These are phyloP conservation scores for Hyaloscypha finlandica DNA, from an alignment of 495 filamentous ascomycete genomes.

Conservation along the genomic window DNA sequence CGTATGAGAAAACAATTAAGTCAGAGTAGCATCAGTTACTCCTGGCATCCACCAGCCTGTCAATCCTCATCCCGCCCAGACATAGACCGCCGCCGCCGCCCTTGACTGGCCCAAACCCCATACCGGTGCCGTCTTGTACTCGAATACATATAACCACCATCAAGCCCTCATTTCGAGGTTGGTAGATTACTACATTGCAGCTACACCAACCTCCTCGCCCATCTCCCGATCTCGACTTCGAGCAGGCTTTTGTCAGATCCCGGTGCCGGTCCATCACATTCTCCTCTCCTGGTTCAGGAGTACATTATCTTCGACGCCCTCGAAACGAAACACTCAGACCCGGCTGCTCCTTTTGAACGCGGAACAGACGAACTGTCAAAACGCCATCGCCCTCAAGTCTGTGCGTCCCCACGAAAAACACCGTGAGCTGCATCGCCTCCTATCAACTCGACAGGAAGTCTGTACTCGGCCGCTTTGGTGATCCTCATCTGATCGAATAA, in stretches of 20 bases:
- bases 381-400: slow-evolving; percentile 6
- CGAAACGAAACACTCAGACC: slow-evolving; percentile 32
- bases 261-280: slow-evolving; percentile 6
- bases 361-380: slow-evolving; percentile 7
- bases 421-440: not conserved
- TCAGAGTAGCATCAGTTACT: not conserved
- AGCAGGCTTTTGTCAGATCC: slow-evolving; percentile 8
- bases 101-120: not conserved
- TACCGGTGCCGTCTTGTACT: not conserved
- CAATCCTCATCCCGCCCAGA: slow-evolving; percentile 8
- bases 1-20: slow-evolving; percentile 5
- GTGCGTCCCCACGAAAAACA: slow-evolving; percentile 22
- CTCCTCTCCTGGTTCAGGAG: slow-evolving; percentile 21
- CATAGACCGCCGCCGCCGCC: not conserved
- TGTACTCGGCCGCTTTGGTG: slow-evolving; percentile 10
- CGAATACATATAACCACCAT: slow-evolving; percentile 7
- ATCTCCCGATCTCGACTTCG: slow-evolving; percentile 7
- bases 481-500: not conserved
- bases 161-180: not conserved
- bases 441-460: not conserved
- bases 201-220: slow-evolving; percentile 3
- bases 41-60: slow-evolving; percentile 14
- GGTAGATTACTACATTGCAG: not conserved
- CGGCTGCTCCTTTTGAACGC: slow-evolving; percentile 3
- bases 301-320: slow-evolving; percentile 24